Base-by-base conservation (phyloP, 768 basidiomycete genomes). In the Boletus rubescentipes region DNA sequence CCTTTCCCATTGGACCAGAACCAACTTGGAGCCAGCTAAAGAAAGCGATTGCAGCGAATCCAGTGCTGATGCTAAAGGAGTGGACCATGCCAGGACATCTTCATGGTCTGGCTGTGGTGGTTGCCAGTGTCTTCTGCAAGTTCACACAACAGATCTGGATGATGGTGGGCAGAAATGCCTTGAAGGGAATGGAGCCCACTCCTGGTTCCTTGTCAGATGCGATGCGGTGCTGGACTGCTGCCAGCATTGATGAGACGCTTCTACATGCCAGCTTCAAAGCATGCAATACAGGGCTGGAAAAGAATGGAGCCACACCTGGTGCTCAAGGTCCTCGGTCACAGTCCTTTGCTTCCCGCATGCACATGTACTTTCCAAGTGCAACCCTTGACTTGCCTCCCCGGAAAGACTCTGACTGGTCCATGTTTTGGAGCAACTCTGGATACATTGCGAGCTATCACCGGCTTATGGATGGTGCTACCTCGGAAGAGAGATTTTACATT, bases 311-410 rank as follows among this genome's bases (percentile, higher is more conserved):
- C 2, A 21, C 36, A 11, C 49, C 32, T 37, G 53, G 53, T 5
- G 9, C 36, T 12, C n/a, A 42, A 26, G 57, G 54, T 14, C 57
- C 54, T 1, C 31, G 14, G 0, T 50, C 59, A 2, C 45, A 12
- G 21, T 20, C 48, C 0, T 60, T 60, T 39, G 11, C 5, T 4
- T 4, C 12, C 11, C 31, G 38, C 2, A 53, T 21, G 36, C 20
- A 31, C 0, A 20, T 53, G 0, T 60, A 41, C n/a, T 60, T 60
- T 46, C 58, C n/a, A n/a, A n/a, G n/a, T n/a, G n/a, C 58, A 23
- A 9, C 7, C 20, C n/a, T 12, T 1, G n/a, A 20, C 7, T 4
- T n/a, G n/a, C 20, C 48, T 23, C 30, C 16, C 2, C 16, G 6
- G 5, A 34, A 21, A 2, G 31, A 2, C 14, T 42, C 39, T 2